Evolutionary conservation across 495 filamentous ascomycete species (phyloP).

Genomic region (Darksidea phi): DNA sequence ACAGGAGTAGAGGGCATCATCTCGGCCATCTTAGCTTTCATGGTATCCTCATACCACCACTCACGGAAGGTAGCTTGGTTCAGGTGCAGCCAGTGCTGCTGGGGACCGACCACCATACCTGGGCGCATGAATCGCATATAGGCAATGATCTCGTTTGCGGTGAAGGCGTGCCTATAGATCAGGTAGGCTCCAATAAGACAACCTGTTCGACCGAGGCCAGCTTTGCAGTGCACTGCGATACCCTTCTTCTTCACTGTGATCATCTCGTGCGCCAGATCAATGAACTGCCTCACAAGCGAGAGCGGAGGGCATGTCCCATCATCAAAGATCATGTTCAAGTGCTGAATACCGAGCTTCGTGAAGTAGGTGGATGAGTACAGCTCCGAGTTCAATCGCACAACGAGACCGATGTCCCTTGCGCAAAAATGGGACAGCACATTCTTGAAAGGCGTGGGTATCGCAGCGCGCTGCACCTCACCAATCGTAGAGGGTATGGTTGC

Average conservation of each 20-base stretch:
- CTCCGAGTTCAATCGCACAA: slow-evolving; percentile 92
- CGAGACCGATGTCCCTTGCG: slow-evolving; percentile 81
- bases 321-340: slow-evolving; percentile 99
- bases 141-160: slow-evolving; percentile 95
- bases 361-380: slow-evolving; percentile 96
- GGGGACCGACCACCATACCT: slow-evolving; percentile 98
- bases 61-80: slow-evolving; percentile 95
- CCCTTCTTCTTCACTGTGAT: slow-evolving; percentile 82
- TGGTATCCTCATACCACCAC: slow-evolving; percentile 93
- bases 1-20: slow-evolving; percentile 76
- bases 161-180: slow-evolving; percentile 97
- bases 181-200: slow-evolving; percentile 97
- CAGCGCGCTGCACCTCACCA: slow-evolving; percentile 60
- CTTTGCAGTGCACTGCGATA: slow-evolving; percentile 98
- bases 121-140: slow-evolving; percentile 99
- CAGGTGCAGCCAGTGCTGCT: slow-evolving; percentile 98
- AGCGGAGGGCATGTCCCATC: slow-evolving; percentile 94
- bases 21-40: slow-evolving; percentile 64
- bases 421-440: slow-evolving; percentile 90
- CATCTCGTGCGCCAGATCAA: slow-evolving; percentile 89
- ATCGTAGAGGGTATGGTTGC: slow-evolving; percentile 66
- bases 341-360: slow-evolving; percentile 87
- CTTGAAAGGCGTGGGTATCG: slow-evolving; percentile 80
- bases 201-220: slow-evolving; percentile 91
- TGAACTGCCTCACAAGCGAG: slow-evolving; percentile 82